A percentile compares a stretch with the other conserved stretches of the same genome.
phyloP scores from a whole-genome alignment of 768 basidiomycete genomes.

The Tulasnella calospora region DNA sequence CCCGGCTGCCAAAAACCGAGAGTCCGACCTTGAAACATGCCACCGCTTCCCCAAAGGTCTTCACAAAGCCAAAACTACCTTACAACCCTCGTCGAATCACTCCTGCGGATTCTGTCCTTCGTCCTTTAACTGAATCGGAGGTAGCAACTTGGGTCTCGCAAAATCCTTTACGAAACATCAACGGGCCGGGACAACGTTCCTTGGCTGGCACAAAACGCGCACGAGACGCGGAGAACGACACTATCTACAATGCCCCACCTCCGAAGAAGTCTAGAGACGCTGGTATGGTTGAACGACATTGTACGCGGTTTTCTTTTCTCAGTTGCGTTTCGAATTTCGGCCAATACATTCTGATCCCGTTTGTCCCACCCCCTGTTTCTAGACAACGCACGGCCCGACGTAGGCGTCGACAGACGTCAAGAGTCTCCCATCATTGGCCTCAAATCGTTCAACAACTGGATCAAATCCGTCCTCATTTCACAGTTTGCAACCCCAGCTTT shows the following conservation, averaged over 20 bases:
- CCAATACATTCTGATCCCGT: constrained; percentile 12
- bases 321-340: background rate
- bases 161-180: constrained; percentile 23
- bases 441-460: constrained; percentile 99
- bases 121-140: constrained; percentile 61
- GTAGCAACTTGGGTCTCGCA: constrained; percentile 41
- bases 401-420: constrained; percentile 75
- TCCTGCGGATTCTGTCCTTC: constrained; percentile 55
- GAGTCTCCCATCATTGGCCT: constrained; percentile 94
- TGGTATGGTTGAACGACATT: constrained; percentile 69
- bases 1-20: constrained; percentile 15
- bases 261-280: constrained; percentile 60
- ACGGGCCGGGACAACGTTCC: constrained; percentile 6
- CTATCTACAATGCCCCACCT: constrained; percentile 38
- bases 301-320: constrained; percentile 43
- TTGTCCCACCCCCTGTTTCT: constrained; percentile 21
- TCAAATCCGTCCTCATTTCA: constrained; percentile 93
- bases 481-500: constrained; percentile 77
- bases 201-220: constrained; percentile 36
- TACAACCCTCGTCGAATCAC: constrained; percentile 66
- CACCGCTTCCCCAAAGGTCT: constrained; percentile 33
- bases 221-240: constrained; percentile 32
- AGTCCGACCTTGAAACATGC: background rate
- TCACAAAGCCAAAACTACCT: constrained; percentile 43
- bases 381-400: constrained; percentile 94